Evolutionary conservation across 768 basidiomycete genomes (phyloP).

Genomic region (Lentinus tigrinus): DNA sequence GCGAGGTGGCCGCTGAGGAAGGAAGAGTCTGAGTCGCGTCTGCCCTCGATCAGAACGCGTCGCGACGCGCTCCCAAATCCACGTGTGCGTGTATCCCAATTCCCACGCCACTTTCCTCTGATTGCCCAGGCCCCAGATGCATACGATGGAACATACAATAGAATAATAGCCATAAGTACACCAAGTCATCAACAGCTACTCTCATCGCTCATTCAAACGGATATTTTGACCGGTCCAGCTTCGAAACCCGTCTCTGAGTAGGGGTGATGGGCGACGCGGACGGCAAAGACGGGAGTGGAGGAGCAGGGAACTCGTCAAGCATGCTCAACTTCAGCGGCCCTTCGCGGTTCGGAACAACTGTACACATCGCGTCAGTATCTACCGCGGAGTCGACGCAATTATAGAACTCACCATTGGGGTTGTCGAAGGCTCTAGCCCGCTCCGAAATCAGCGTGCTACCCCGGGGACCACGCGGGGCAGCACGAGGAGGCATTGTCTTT

Average conservation of each 20-base stretch:
- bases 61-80: slow-evolving; percentile 11
- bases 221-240: slow-evolving; percentile 30
- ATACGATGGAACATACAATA: neutral
- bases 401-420: slow-evolving; percentile 18
- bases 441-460: slow-evolving; percentile 31
- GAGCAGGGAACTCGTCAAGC: slow-evolving; percentile 36
- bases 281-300: slow-evolving; percentile 21
- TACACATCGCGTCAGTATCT: neutral
- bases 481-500: slow-evolving; percentile 25
- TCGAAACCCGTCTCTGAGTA: slow-evolving; percentile 20
- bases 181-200: neutral
- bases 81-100: slow-evolving; percentile 12
- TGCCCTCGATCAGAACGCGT: slow-evolving; percentile 12
- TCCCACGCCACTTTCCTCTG: neutral
- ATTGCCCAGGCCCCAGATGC: neutral
- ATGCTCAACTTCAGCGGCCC: slow-evolving; percentile 16
- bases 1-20: neutral
- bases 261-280: slow-evolving; percentile 12
- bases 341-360: slow-evolving; percentile 3
- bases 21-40: neutral
- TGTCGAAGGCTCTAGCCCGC: slow-evolving; percentile 29
- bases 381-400: neutral
- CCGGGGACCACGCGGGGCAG: slow-evolving; percentile 17
- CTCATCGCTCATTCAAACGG: slow-evolving; percentile 24
- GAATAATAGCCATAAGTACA: neutral